Percentiles rank a stretch among this genome's conserved stretches.
phyloP scores from a whole-genome alignment of 164 flowering plant genomes.

The Cinnamomum chago region DNA sequence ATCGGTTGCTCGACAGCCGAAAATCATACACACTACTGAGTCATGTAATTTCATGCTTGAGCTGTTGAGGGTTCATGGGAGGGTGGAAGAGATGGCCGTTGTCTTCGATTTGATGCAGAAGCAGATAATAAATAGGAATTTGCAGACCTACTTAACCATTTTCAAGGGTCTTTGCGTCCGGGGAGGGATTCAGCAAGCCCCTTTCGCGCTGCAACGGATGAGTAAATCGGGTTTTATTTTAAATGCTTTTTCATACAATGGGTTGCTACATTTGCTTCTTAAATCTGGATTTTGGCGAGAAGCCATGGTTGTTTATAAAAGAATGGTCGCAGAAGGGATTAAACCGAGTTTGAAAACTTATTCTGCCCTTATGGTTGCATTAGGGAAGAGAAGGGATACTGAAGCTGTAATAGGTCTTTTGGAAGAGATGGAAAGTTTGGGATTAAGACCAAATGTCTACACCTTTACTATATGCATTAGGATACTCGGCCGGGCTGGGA shows the following conservation, averaged over 20 bases:
- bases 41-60: slow-evolving; percentile 92
- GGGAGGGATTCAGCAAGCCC: slow-evolving; percentile 67
- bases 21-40: slow-evolving; percentile 59
- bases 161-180: slow-evolving; percentile 48
- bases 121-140: slow-evolving; percentile 63
- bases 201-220: slow-evolving; percentile 63
- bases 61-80: slow-evolving; percentile 47
- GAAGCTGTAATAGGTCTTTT: slow-evolving; percentile 66
- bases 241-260: slow-evolving; percentile 85
- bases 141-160: slow-evolving; percentile 64
- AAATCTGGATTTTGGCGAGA: slow-evolving; percentile 61
- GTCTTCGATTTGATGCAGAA: slow-evolving; percentile 93
- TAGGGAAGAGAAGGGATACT: slow-evolving; percentile 70
- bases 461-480: slow-evolving; percentile 89
- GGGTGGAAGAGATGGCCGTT: slow-evolving; percentile 57
- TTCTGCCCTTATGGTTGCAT: slow-evolving; percentile 90
- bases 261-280: slow-evolving; percentile 75
- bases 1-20: slow-evolving; percentile 46
- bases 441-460: slow-evolving; percentile 80
- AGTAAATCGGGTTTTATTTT: slow-evolving; percentile 58
- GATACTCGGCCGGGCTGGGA: slow-evolving; percentile 76
- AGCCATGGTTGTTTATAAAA: slow-evolving; percentile 67
- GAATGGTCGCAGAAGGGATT: slow-evolving; percentile 66
- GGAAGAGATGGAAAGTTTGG: slow-evolving; percentile 75
- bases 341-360: slow-evolving; percentile 88